A percentile compares a stretch with the other conserved stretches of the same genome.
phyloP scores from a whole-genome alignment of 805 yeast genomes.

The Ogataea henricii region DNA sequence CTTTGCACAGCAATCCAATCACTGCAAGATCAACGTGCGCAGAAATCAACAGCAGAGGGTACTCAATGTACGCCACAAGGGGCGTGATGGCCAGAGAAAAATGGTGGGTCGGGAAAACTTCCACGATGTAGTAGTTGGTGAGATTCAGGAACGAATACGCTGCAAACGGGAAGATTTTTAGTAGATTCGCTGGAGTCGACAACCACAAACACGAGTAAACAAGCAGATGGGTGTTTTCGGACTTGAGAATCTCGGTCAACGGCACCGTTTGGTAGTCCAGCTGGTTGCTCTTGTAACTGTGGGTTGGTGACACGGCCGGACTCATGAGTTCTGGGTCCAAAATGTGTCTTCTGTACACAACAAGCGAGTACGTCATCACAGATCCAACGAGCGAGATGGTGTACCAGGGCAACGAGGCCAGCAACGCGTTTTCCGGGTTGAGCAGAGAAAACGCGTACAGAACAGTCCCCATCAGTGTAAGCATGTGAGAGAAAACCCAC shows the following conservation, averaged over 20 bases:
- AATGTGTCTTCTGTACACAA: slow-evolving; percentile 31
- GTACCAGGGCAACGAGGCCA: slow-evolving; percentile 23
- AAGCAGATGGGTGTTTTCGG: slow-evolving; percentile 44
- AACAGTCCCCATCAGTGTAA: slow-evolving; percentile 23
- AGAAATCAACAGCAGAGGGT: slow-evolving; percentile 39
- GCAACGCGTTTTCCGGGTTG: slow-evolving; percentile 10
- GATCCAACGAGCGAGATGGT: slow-evolving; percentile 24
- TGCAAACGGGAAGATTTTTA: slow-evolving; percentile 43
- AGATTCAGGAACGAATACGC: slow-evolving; percentile 43
- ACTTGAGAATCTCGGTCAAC: slow-evolving; percentile 39
- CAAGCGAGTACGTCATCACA: slow-evolving; percentile 33
- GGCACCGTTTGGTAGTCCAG: slow-evolving; percentile 22
- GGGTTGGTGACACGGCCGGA: slow-evolving; percentile 6
- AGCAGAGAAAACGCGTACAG: slow-evolving; percentile 15
- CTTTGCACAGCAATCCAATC: slow-evolving; percentile 33
- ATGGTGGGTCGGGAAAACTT: slow-evolving; percentile 35
- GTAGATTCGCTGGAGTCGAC: slow-evolving; percentile 33
- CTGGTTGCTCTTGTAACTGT: slow-evolving; percentile 8
- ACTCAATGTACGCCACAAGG: slow-evolving; percentile 39
- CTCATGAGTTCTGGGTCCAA: slow-evolving; percentile 18
- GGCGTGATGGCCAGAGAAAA: slow-evolving; percentile 40
- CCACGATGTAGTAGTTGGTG: slow-evolving; percentile 35
- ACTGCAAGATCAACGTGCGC: slow-evolving; percentile 42
- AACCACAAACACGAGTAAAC: slow-evolving; percentile 42
- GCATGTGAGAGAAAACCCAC: slow-evolving; percentile 27